These are phyloP conservation scores for Sesbania bispinosa DNA, from an alignment of 306 rosid genomes.

Conservation along the genomic window DNA sequence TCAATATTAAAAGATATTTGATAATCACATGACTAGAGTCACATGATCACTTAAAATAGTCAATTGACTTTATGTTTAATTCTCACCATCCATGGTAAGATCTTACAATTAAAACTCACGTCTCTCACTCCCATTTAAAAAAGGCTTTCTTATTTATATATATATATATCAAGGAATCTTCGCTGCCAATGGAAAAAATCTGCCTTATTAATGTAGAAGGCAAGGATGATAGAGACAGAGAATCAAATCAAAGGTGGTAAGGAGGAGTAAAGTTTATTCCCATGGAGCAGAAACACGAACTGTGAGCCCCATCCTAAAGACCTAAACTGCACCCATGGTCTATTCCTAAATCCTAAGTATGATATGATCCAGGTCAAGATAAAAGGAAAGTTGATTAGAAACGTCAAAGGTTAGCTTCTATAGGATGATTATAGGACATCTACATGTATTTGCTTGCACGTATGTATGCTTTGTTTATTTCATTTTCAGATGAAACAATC, in stretches of 20 bases:
- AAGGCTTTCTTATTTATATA: too few species aligned
- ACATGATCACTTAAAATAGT: too few species aligned
- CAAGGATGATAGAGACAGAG: neutral
- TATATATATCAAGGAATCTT: neutral
- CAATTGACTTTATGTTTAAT: too few species aligned
- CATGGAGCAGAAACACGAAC: neutral
- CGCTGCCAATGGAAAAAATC: neutral
- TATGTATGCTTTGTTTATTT: neutral
- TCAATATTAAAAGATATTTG: too few species aligned
- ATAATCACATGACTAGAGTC: too few species aligned
- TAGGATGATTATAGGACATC: neutral
- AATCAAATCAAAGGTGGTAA: neutral
- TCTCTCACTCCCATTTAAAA: too few species aligned
- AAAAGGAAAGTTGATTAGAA: neutral
- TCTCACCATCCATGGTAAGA: too few species aligned
- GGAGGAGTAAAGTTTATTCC: too few species aligned
- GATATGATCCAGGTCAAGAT: neutral
- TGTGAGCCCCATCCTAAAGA: neutral
- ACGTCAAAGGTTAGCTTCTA: neutral
- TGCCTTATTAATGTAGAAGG: neutral
- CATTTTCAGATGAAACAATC: neutral
- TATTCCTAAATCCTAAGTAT: neutral
- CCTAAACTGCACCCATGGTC: neutral
- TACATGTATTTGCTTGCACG: neutral
- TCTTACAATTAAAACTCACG: too few species aligned